Evolutionary conservation across 257 asterid species (phyloP), one percentile per base, ranked within the genome.

Genomic region (Solanum corneliomulleri): DNA sequence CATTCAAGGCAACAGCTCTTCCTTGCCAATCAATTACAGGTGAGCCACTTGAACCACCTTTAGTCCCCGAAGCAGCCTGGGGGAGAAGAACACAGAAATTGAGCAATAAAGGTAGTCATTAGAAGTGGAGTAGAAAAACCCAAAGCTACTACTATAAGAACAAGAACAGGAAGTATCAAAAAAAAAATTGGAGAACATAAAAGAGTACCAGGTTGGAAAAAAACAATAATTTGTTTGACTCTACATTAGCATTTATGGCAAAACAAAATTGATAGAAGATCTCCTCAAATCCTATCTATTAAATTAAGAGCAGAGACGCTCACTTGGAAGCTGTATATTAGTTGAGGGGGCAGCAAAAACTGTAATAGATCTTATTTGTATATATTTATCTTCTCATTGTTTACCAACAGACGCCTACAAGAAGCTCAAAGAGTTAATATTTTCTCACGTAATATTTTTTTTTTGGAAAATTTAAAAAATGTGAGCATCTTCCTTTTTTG

Each of bases 1-100:
- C 98, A 93, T 97, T 97, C 94, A 97, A 92, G 89, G 99, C 99
- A 88, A 97, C 96, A 70, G 98, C 99, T 92, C 99, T 95, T 85
- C 99, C 99, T 92, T 94, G 98, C 98, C 99, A 96, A 91, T 97
- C 99, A 91, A 97, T 97, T 76, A 97, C 99, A 74, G 99, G 99
- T 85, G 99, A 97, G 85, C 99, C 99, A 92, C 99, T 97, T 89
- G 99, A 97, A 88, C 99, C 99, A 47, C 99, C 99, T 93, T 97
- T 97, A 27, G 99, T 97, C 88, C 99, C 99, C 33, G 99, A 97
- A 90, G 99, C 99, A 64, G 99, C 99, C 99, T 97, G 92, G 76
- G 49, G 76, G 82, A 86, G 64, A 56, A 70, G 45, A 49, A 85
- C 87, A 83, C 84, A 58, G 31, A 84, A 86, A 14, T 37, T 81